Base-by-base conservation (phyloP, 768 basidiomycete species). In the Boletellus emodensis region DNA sequence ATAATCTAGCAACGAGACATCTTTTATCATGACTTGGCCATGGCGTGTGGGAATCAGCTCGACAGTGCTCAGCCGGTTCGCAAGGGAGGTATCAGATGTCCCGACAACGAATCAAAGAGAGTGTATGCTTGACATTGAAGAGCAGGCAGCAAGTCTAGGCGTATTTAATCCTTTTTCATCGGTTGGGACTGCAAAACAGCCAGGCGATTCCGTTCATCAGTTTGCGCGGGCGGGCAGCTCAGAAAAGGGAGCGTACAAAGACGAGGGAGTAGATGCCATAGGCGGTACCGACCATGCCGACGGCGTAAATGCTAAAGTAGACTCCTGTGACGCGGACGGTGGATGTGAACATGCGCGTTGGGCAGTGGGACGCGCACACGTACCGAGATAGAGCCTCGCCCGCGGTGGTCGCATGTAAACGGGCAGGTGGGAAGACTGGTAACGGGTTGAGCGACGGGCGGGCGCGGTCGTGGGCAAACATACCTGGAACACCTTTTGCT, bases 401-500 rank as follows among this genome's bases (percentile, higher is more conserved):
- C 84, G 77, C 39, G 85, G 82, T 46, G 66, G 74, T 52, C 85
- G 81, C 63, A 79, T 69, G 71, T 81, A 81, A 54, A 88, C 66
- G 44, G 80, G 78, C 48, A 68, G 69, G 57, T 75, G 68, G 44
- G 81, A 71, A 22, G 65, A 46, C 61, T 64, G 51, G 67, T 39
- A 38, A 14, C 10, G 6, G 17, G 48, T 48, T 55, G 55, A 43
- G 53, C 52, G 44, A 39, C 26, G 40, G 40, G 18, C 9, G 8
- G 11, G 9, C 30, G 49, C 46, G n/a, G 15, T 15, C 11, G n/a
- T 20, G 14, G 11, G 1, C 22, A 28, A 36, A 43, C 66, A 33
- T 51, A 88, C 89, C 76, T 90, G 89, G 67, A 81, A 76, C 40
- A 63, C 53, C 72, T 71, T 80, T 70, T 90, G 88, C 64, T 71